Conservation (phyloP, 352 stramenopile species). For the Pythium graminicola region DNA sequence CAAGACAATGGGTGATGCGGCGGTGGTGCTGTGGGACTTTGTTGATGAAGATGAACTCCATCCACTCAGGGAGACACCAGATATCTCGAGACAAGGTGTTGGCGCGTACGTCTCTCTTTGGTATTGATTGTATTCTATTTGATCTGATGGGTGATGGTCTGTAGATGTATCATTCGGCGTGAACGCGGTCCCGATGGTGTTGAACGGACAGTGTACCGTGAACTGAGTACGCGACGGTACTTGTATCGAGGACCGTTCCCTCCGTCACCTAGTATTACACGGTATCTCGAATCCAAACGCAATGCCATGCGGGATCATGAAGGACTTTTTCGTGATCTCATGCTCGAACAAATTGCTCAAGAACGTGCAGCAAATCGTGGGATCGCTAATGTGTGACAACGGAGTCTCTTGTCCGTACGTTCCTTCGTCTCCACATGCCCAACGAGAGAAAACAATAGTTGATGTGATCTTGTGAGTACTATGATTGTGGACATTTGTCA, state of each 20-base stretch:
- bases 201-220: slow-evolving; percentile 5
- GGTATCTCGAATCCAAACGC: neutral
- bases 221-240: slow-evolving; percentile 4
- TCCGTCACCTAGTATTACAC: neutral
- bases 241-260: neutral
- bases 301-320: slow-evolving; percentile 3
- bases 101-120: slow-evolving; percentile 11
- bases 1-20: slow-evolving; percentile 23
- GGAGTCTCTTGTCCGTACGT: too few relatives aligned
- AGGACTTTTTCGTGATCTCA: slow-evolving; percentile 5
- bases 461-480: too few relatives aligned
- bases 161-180: slow-evolving; percentile 11
- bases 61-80: slow-evolving; percentile 8
- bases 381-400: too few relatives aligned
- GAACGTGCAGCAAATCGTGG: too few relatives aligned
- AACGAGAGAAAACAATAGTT: too few relatives aligned
- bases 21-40: slow-evolving; percentile 29
- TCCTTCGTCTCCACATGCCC: too few relatives aligned
- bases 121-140: too few relatives aligned
- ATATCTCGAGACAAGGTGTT: slow-evolving; percentile 21
- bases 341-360: neutral
- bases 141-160: neutral
- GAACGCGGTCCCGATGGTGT: slow-evolving; percentile 13
- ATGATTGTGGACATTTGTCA: too few relatives aligned
- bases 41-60: slow-evolving; percentile 31